phyloP scores from a whole-genome alignment of 192 early-diverging fungal genomes.

The Chytriomyces confervae region DNA sequence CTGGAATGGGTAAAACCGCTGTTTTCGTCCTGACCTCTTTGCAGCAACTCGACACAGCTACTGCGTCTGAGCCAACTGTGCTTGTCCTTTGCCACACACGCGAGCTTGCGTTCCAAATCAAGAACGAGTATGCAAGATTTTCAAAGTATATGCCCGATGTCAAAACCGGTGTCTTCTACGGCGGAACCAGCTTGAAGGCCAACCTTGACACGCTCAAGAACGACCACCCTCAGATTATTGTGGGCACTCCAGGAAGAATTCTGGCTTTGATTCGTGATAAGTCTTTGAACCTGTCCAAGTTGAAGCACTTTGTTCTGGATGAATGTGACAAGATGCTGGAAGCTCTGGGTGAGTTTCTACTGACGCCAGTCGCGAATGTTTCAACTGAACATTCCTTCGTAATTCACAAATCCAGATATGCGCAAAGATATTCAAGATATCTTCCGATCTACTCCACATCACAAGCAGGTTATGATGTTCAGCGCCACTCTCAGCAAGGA shows the following conservation, averaged over 20 bases:
- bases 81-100: conserved; percentile 97
- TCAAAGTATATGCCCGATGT: conserved; percentile 93
- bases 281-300: conserved; percentile 74
- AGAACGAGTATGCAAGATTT: conserved; percentile 96
- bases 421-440: conserved; percentile 96
- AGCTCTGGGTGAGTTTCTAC: conserved; percentile 74
- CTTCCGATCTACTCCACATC: conserved; percentile 90
- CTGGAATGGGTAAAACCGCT: conserved; percentile 98
- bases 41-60: conserved; percentile 81
- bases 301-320: conserved; percentile 98
- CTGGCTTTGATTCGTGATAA: conserved; percentile 85
- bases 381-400: conserved; percentile 12
- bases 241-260: conserved; percentile 96
- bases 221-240: conserved; percentile 94
- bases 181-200: conserved; percentile 78
- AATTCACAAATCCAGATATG: conserved; percentile 76
- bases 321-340: conserved; percentile 99
- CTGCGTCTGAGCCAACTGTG: conserved; percentile 65
- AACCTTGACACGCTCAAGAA: conserved; percentile 86
- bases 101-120: conserved; percentile 98
- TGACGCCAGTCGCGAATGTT: neutral
- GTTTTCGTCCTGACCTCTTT: conserved; percentile 96
- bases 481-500: conserved; percentile 94
- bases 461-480: conserved; percentile 99
- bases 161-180: conserved; percentile 93